phyloP scores from a whole-genome alignment of 129 eudicot genomes.

The Flaveria sonorensis region DNA sequence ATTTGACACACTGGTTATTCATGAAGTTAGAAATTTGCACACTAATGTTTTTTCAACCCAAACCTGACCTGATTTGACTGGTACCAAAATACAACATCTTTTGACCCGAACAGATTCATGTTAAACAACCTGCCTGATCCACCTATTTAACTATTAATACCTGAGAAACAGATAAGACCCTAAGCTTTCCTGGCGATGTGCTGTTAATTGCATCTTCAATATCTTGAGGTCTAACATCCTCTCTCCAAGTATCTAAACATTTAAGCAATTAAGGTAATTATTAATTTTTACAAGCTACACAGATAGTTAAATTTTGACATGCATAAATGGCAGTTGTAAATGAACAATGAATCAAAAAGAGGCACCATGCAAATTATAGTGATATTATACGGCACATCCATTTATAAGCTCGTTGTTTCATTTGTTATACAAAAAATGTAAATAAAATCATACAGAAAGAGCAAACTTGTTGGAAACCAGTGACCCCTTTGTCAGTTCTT shows the following conservation, averaged over 20 bases:
- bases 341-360: neutral
- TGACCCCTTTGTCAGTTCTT: conserved; percentile 95
- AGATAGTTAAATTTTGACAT: conserved; percentile 13
- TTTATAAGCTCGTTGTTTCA: conserved; percentile 6
- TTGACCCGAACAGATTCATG: neutral
- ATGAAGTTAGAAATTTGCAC: neutral
- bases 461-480: conserved; percentile 89
- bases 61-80: neutral
- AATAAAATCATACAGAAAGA: conserved; percentile 76
- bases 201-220: conserved; percentile 63
- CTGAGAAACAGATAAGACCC: conserved; percentile 68
- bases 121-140: neutral
- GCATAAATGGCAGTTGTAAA: conserved; percentile 1
- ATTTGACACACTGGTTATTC: neutral
- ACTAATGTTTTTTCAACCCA: neutral
- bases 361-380: neutral
- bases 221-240: conserved; percentile 63
- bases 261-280: conserved; percentile 24
- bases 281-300: conserved; percentile 20
- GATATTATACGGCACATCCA: neutral
- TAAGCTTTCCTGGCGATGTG: conserved; percentile 69
- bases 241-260: conserved; percentile 87
- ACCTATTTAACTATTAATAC: conserved; percentile 31
- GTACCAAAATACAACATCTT: neutral
- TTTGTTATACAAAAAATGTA: neutral